Evolutionary conservation across 225 moss, liverwort and hornwort species (phyloP).

Genomic region (Polytrichum formosum): DNA sequence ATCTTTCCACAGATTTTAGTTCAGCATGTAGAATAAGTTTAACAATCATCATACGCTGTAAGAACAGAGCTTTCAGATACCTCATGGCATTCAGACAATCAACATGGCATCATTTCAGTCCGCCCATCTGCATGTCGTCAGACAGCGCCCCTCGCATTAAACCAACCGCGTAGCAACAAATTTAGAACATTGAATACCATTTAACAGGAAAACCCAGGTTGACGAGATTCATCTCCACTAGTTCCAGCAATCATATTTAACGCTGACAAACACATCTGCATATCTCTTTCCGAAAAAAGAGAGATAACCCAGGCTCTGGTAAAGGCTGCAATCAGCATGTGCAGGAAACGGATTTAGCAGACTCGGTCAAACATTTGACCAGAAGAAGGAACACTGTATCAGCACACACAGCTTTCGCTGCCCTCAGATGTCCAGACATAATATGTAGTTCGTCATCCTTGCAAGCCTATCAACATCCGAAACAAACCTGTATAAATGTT

Average conservation of each 20-base stretch:
- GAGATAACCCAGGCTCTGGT: slow-evolving; percentile 18
- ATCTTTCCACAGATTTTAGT: neutral
- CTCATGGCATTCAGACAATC: slow-evolving; percentile 29
- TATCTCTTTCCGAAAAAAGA: neutral
- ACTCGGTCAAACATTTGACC: neutral
- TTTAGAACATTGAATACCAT: neutral
- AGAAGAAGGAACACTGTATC: slow-evolving; percentile 14
- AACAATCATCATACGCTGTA: slow-evolving; percentile 21
- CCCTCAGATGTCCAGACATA: slow-evolving; percentile 43
- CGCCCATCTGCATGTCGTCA: slow-evolving; percentile 7
- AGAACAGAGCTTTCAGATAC: slow-evolving; percentile 22
- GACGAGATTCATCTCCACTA: slow-evolving; percentile 29
- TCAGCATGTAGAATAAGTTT: slow-evolving; percentile 36
- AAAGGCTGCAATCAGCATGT: neutral
- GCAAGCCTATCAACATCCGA: neutral
- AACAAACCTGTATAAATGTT: no score
- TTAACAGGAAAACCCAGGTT: slow-evolving; percentile 22
- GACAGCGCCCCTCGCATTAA: slow-evolving; percentile 4
- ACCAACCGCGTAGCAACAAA: no score
- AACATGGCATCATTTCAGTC: slow-evolving; percentile 42
- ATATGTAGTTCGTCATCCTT: slow-evolving; percentile 25
- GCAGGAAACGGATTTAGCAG: neutral
- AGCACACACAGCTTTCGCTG: slow-evolving; percentile 15
- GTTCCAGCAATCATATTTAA: slow-evolving; percentile 37
- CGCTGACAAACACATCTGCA: slow-evolving; percentile 4